Conservation (phyloP, 1,284 basidiomycete genomes). For the Trametes pubescens region DNA sequence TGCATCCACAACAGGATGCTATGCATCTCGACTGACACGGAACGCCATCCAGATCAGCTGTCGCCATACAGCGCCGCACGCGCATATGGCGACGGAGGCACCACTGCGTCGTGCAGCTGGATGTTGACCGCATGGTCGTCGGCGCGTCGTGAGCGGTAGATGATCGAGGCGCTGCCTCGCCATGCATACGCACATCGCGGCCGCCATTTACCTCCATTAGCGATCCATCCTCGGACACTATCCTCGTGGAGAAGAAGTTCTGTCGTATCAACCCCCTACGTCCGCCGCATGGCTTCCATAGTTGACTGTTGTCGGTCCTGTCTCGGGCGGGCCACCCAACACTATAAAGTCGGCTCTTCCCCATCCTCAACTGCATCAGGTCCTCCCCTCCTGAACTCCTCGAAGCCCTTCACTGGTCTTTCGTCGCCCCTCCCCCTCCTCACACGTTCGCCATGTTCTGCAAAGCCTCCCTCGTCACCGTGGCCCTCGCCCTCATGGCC, state of each 20-base stretch:
- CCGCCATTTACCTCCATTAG: constrained; percentile 5
- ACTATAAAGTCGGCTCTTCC: constrained; percentile 20
- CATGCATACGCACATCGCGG: neutral
- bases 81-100: constrained; percentile 1
- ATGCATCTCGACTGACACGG: no score
- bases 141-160: neutral
- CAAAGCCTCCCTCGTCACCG: constrained; percentile 36
- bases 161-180: constrained; percentile 17
- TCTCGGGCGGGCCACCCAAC: neutral
- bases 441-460: constrained; percentile 34
- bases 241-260: constrained; percentile 15
- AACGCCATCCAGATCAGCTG: neutral
- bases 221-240: constrained; percentile 8
- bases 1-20: no score
- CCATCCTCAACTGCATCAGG: constrained; percentile 22
- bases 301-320: neutral
- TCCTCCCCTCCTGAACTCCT: constrained; percentile 24
- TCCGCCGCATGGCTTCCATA: neutral
- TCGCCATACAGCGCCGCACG: neutral
- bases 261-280: constrained; percentile 14
- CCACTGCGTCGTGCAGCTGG: neutral
- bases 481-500: constrained; percentile 35
- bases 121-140: constrained; percentile 15
- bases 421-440: constrained; percentile 13
- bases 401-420: constrained; percentile 22